Conservation (phyloP, 2,329 filamentous ascomycete species). For the Ceratocystis harringtonii region DNA sequence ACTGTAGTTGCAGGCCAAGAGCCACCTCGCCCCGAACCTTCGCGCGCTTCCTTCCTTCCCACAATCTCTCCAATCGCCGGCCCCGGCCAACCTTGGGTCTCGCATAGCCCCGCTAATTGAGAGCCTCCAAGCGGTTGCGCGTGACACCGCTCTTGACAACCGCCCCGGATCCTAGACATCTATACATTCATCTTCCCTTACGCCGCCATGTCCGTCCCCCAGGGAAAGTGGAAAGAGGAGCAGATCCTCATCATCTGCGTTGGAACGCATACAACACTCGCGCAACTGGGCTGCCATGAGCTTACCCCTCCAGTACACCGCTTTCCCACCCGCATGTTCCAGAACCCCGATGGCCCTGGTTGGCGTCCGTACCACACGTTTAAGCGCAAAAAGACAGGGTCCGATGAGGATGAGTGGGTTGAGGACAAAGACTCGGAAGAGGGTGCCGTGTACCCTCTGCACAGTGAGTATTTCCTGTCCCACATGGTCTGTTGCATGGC, state of each 20-base stretch:
- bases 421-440: conserved; percentile 80
- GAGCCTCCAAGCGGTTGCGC: too few species aligned
- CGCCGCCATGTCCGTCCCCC: conserved; percentile 37
- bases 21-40: too few species aligned
- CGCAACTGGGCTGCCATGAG: conserved; percentile 78
- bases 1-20: too few species aligned
- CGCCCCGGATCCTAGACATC: not conserved
- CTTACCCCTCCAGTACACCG: conserved; percentile 80
- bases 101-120: too few species aligned
- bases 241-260: conserved; percentile 59
- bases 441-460: conserved; percentile 77
- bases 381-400: conserved; percentile 41
- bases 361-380: conserved; percentile 63
- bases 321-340: conserved; percentile 88
- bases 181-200: not conserved
- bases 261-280: conserved; percentile 78
- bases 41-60: too few species aligned
- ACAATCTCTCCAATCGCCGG: too few species aligned
- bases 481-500: too few species aligned
- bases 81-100: too few species aligned
- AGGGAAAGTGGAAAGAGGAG: conserved; percentile 48
- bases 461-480: conserved; percentile 29
- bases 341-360: conserved; percentile 64
- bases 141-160: too few species aligned
- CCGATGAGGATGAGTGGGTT: conserved; percentile 56